Conservation (phyloP, 352 stramenopile species). For the Globisporangium cystogenes region DNA sequence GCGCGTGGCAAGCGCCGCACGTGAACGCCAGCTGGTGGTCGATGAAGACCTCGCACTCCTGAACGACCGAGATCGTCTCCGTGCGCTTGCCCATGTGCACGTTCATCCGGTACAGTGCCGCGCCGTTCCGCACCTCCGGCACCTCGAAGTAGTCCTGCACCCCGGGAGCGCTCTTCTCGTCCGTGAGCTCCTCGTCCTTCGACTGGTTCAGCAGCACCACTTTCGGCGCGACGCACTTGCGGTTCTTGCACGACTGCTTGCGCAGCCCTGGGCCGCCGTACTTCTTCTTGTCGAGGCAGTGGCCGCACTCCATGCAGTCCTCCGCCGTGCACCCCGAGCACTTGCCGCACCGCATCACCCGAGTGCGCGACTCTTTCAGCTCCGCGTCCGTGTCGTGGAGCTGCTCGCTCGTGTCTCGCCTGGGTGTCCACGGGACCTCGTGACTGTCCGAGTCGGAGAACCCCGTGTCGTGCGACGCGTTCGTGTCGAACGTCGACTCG, state of each 20-base stretch:
- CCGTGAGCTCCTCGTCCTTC: conserved; percentile 44
- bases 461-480: conserved; percentile 11
- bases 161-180: conserved; percentile 39
- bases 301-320: conserved; percentile 82
- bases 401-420: conserved; percentile 18
- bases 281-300: conserved; percentile 90
- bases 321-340: conserved; percentile 72
- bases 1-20: conserved; percentile 34
- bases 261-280: conserved; percentile 80
- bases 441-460: conserved; percentile 23
- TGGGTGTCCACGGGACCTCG: not conserved
- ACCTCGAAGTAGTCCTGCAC: conserved; percentile 27
- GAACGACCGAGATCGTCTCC: conserved; percentile 27
- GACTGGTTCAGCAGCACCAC: conserved; percentile 62
- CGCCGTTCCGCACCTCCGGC: conserved; percentile 20
- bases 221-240: conserved; percentile 73
- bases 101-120: conserved; percentile 14
- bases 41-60: conserved; percentile 56
- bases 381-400: conserved; percentile 26
- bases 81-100: conserved; percentile 12
- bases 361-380: conserved; percentile 57
- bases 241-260: conserved; percentile 85
- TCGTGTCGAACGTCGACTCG: conserved; percentile 30
- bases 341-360: conserved; percentile 74
- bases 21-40: conserved; percentile 43